Base-by-base conservation (phyloP, 257 asterid species). In the Scutellaria minor region DNA sequence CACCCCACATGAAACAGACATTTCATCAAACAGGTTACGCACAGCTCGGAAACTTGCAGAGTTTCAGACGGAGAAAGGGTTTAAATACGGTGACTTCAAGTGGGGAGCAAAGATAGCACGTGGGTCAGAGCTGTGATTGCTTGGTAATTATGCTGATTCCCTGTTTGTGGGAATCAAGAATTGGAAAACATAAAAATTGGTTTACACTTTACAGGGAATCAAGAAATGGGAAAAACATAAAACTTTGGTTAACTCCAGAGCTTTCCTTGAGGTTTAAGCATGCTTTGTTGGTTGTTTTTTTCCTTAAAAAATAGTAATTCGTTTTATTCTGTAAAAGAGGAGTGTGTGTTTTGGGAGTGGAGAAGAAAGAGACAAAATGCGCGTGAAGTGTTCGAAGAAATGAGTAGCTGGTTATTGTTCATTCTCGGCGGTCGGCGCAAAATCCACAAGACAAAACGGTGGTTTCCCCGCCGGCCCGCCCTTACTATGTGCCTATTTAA, bases 1-100 rank as follows among this genome's bases (percentile, higher is more conserved):
- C 54, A 87, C 78, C 37, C 96, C 96, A 65, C 96, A 89, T 0
- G 83, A 45, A 41, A 92, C 85, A 50, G 98, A 86, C 96, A 90
- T 92, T 71, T 76, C 67, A 67, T 35, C 75, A 37, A 64, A 31
- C 74, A 27, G 64, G n/a, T 56, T 35, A 61, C 35, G 56, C 44
- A 73, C 78, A 54, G 11, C 70, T 67, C 2, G 24, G 68, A 10
- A 7, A 55, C 27, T 48, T 45, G 3, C 14, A 5, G 55, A 22
- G 55, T 57, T 40, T 18, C 11, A 3, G 9, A 24, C 4, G 31
- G 15, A 5, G 6, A 35, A 31, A 37, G 40, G 79, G 20, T 0
- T 22, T 22, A 45, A 77, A 54, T 52, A 68, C 12, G 39, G 44
- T 1, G 71, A 64, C 37, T 73, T 51, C 72, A 57, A 75, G 79